Evolutionary conservation across 2,329 filamentous ascomycete genomes (phyloP), one percentile per base, ranked within the genome.

Genomic region (Xylaria polymorpha): DNA sequence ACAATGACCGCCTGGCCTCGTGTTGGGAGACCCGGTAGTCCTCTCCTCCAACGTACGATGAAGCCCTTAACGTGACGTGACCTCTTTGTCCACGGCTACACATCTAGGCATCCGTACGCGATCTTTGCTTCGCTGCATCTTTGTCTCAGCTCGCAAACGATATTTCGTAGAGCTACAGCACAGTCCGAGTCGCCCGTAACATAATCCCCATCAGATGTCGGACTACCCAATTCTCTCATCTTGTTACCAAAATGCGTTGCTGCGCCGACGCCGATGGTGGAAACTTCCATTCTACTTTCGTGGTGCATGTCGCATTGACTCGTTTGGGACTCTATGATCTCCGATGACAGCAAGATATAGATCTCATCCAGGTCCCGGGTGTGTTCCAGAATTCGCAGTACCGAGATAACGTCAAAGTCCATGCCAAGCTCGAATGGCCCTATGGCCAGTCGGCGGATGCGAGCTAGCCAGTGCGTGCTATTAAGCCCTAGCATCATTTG

Each of bases 391-490:
- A 70, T 61, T 12, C 64, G 46, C n/a, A 63, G 25, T 14, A 71
- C 48, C 7, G 67, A 65, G 20, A 43, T 25, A 41, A 32, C 41
- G 25, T 65, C 65, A 46, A 53, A 61, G 8, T 32, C 39, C 4
- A 44, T 22, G 59, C 25, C 4, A 15, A 58, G 50, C 20, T 61
- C 37, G 20, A 70, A 64, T 9, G 68, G 70, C 3, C 68, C 68
- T 53, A 70, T 66, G 22, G 70, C 70, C 14, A 70, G 43, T 32
- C 68, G 62, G 2, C 63, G 70, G 41, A 68, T 66, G 51, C 68
- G 59, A 43, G 50, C 56, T 25, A 72, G 39, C 68, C 68, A 72
- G 15, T 37, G 43, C 2, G 61, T 35, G 43, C 25, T 29, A 14
- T 67, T 53, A 3, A 64, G 50, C 15, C 59, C 59, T 25, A 64